Evolutionary conservation across 306 rosid species (phyloP).

Genomic region (Corylus heterophylla): DNA sequence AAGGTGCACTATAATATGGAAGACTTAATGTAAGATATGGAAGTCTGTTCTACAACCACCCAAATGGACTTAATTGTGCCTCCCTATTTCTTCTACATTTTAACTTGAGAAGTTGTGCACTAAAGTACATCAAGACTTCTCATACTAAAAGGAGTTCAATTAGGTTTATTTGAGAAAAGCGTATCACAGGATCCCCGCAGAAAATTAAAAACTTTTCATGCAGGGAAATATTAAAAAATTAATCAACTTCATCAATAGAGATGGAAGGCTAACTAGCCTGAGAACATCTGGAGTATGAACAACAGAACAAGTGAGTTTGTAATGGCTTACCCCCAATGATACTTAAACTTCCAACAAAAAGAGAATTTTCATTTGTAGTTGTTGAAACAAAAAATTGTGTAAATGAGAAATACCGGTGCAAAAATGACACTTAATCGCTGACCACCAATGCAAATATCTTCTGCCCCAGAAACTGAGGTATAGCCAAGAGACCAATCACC

Average conservation of each 20-base stretch:
- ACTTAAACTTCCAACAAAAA: background rate
- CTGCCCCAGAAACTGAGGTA: constrained; percentile 63
- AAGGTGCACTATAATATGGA: background rate
- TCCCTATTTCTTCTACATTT: background rate
- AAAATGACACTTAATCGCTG: constrained; percentile 60
- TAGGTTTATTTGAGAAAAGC: background rate
- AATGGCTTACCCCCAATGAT: background rate
- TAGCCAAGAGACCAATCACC: constrained; percentile 80
- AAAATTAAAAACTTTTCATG: background rate
- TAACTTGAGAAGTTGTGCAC: background rate
- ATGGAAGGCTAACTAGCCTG: background rate
- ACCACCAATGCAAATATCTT: constrained; percentile 66
- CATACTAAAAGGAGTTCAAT: background rate
- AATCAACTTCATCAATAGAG: background rate
- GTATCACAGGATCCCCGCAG: background rate
- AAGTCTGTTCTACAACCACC: background rate
- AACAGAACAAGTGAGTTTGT: background rate
- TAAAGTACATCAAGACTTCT: background rate
- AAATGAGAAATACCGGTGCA: constrained; percentile 63
- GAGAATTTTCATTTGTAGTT: background rate
- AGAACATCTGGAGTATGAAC: background rate
- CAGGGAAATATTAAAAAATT: background rate
- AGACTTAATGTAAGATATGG: background rate
- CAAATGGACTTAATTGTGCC: background rate
- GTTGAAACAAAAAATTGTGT: constrained; percentile 2